Evolutionary conservation across 129 eudicot genomes (phyloP).

Genomic region (Arctium lappa): DNA sequence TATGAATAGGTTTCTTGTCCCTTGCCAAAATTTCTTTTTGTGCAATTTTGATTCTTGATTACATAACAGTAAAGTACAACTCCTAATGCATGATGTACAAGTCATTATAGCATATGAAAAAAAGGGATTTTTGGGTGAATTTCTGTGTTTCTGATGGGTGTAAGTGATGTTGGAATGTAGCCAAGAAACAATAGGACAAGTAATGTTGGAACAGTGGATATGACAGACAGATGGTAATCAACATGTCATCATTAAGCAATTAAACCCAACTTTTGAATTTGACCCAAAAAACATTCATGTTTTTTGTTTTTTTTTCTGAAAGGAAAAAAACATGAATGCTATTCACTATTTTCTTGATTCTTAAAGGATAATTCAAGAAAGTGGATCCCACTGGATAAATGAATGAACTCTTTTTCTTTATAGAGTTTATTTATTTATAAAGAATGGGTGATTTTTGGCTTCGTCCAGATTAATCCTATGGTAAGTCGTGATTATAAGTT

Average conservation of each 20-base stretch:
- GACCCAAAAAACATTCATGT: not conserved
- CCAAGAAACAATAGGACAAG: conserved; percentile 20
- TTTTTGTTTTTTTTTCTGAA: no score
- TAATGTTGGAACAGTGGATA: conserved; percentile 18
- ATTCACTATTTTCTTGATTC: not conserved
- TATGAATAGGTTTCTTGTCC: conserved; percentile 20
- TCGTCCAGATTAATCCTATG: no score
- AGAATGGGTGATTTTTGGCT: no score
- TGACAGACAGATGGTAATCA: conserved; percentile 57
- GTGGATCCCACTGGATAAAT: not conserved
- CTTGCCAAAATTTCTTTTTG: conserved; percentile 15
- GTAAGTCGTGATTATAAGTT: no score
- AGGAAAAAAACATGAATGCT: not conserved
- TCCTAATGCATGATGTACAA: conserved; percentile 19
- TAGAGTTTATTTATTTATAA: no score
- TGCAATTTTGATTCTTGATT: conserved; percentile 6
- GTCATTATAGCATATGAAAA: not conserved
- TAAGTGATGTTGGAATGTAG: conserved; percentile 30
- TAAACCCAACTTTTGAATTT: not conserved
- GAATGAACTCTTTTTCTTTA: no score
- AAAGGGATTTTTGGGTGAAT: conserved; percentile 8
- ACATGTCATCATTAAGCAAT: conserved; percentile 57
- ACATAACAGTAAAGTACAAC: not conserved
- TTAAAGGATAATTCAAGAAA: not conserved
- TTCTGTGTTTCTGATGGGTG: conserved; percentile 22